phyloP scores from a whole-genome alignment of 768 basidiomycete genomes.

The Boletus fagicola region DNA sequence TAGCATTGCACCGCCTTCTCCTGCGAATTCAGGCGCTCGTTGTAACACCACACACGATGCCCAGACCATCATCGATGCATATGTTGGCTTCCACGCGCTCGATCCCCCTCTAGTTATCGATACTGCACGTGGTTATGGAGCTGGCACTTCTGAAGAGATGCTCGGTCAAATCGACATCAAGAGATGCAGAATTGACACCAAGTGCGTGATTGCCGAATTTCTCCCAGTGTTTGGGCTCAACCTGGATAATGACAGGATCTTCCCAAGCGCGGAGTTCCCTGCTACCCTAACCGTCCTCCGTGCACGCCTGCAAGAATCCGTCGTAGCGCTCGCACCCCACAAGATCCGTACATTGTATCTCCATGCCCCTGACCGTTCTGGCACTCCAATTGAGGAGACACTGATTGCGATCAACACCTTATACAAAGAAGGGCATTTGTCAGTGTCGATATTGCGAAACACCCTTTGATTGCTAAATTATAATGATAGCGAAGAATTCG shows the following conservation, averaged over 20 bases:
- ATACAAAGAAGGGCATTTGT: neutral
- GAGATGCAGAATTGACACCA: neutral
- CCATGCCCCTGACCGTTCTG: neutral
- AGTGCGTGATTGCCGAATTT: neutral
- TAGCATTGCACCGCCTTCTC: neutral
- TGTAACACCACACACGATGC: neutral
- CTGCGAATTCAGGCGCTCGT: neutral
- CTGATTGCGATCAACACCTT: neutral
- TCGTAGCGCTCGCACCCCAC: neutral
- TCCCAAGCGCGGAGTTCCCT: neutral
- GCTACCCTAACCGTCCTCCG: neutral
- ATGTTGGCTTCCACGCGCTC: neutral
- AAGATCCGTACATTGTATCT: neutral
- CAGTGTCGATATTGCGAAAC: neutral
- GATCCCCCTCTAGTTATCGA: neutral
- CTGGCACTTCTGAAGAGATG: neutral
- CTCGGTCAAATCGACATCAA: neutral
- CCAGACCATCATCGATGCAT: neutral
- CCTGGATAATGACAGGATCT: neutral
- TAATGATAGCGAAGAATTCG: neutral
- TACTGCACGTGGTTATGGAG: neutral
- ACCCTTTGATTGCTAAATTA: neutral
- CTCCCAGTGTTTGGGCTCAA: neutral
- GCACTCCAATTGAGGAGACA: neutral
- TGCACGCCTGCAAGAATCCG: neutral